A percentile compares a stretch with the other conserved stretches of the same genome.
Evolutionary conservation across 2,329 filamentous ascomycete species (phyloP).

Genomic region (Paramyrothecium roridum): DNA sequence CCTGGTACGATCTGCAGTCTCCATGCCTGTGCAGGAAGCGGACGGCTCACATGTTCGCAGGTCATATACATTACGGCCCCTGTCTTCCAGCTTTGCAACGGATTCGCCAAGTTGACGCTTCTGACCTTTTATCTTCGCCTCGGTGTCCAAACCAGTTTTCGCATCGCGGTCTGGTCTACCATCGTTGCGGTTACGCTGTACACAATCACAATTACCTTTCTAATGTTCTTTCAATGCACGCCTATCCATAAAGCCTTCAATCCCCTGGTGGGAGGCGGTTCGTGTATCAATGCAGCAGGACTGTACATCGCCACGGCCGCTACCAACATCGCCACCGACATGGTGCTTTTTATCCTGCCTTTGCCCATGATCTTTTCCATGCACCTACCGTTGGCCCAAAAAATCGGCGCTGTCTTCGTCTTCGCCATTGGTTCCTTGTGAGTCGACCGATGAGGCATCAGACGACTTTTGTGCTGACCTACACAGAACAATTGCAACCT

Average conservation of each 20-base stretch:
- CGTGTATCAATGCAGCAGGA: slow-evolving; percentile 42
- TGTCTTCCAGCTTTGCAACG: not conserved
- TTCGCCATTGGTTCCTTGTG: slow-evolving; percentile 38
- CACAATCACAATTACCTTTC: slow-evolving; percentile 27
- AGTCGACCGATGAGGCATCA: not conserved
- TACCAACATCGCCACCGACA: slow-evolving; percentile 43
- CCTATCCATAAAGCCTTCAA: slow-evolving; percentile 20
- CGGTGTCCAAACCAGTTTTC: slow-evolving; percentile 30
- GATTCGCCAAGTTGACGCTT: not conserved
- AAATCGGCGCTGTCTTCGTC: slow-evolving; percentile 38
- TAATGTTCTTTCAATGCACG: slow-evolving; percentile 31
- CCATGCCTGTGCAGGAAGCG: not conserved
- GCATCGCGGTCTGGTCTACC: slow-evolving; percentile 21
- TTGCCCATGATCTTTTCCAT: slow-evolving; percentile 42
- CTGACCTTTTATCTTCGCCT: slow-evolving; percentile 34
- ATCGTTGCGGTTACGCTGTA: slow-evolving; percentile 26
- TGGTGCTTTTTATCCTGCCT: slow-evolving; percentile 43
- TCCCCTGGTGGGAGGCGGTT: slow-evolving; percentile 27
- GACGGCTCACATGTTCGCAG: not conserved
- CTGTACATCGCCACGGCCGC: slow-evolving; percentile 47
- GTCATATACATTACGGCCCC: not conserved
- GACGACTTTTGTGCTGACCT: not conserved
- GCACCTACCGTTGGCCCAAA: slow-evolving; percentile 42
- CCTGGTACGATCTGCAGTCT: slow-evolving; percentile 8
- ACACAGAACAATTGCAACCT: slow-evolving; percentile 28